Evolutionary conservation across 1,139 yeast species (phyloP), one percentile per base, ranked within the genome.

Genomic region (Wickerhamomyces sp.): DNA sequence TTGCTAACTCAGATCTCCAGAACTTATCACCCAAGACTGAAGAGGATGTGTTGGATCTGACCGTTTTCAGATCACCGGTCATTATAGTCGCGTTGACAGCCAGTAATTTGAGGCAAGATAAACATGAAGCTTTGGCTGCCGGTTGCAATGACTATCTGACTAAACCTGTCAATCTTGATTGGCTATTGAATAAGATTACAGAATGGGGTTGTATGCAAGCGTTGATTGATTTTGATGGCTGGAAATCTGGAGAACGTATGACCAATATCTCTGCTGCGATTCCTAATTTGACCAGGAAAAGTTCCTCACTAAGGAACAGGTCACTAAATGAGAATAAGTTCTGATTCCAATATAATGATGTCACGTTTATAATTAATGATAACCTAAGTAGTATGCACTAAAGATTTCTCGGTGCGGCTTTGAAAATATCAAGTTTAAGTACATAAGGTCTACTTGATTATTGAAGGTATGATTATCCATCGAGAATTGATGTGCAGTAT

Each of bases 201-300:
- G 99, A 93, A 66, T 91, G 98, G 98, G 94, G 94, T 2, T 81
- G 88, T 60, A 93, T 93, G 99, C 99, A 93, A 68, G 98, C 98
- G 1, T 71, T 93, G 49, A 91, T 93, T 64, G 96, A 93, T 66
- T 93, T 87, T 64, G 97, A 93, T 64, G 95, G 95, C 34, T 93
- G 96, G 96, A 83, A 83, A 51, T 66, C 66, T 40, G 70, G 70
- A 15, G 68, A 66, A 46, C 61, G 69, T 50, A 65, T 58, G 54
- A 52, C 55, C 1, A 52, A 52, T 35, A 52, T 52, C 2, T 35
- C 49, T 6, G 54, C 55, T 18, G 55, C 55, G 5, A 44, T 52
- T 10, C 55, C 55, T 3, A 44, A 41, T 1, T 15, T 52, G 31
- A 37, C 51, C 1, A 52, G 55, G 27, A 50, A 49, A 3, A 13